Conservation (phyloP, 2,329 filamentous ascomycete species). For the Cladobotryum protrusum region DNA sequence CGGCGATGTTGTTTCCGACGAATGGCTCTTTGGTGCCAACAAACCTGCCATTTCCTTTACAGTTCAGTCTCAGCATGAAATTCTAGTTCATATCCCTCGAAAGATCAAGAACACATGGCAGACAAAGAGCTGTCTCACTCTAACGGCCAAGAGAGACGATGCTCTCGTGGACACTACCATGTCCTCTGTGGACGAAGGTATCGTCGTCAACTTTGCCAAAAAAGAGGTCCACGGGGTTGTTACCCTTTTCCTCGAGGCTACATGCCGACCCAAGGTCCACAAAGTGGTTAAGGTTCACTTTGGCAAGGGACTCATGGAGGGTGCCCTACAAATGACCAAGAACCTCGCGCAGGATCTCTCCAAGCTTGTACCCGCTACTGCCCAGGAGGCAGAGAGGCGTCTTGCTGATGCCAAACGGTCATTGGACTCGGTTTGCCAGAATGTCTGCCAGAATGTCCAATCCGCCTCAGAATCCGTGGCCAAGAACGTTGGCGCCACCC, state of each 20-base stretch:
- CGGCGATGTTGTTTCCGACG: constrained; percentile 22
- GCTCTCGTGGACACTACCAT: constrained; percentile 43
- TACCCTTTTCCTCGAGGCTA: constrained; percentile 52
- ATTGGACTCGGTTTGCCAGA: constrained; percentile 25
- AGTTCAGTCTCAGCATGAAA: constrained; percentile 38
- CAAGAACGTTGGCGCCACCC: constrained; percentile 17
- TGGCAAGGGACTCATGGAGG: constrained; percentile 41
- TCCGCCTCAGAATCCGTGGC: constrained; percentile 23
- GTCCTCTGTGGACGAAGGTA: constrained; percentile 42
- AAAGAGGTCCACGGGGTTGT: constrained; percentile 53
- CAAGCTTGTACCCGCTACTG: constrained; percentile 33
- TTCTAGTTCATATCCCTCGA: constrained; percentile 48
- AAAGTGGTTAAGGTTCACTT: constrained; percentile 57
- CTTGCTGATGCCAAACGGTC: constrained; percentile 30
- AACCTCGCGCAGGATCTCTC: constrained; percentile 37
- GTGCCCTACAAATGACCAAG: constrained; percentile 39
- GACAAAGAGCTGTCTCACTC: constrained; percentile 48
- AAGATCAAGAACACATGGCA: constrained; percentile 48
- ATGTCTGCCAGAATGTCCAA: constrained; percentile 17
- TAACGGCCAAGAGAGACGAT: constrained; percentile 47
- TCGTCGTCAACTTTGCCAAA: constrained; percentile 45
- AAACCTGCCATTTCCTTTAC: constrained; percentile 26
- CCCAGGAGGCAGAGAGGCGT: constrained; percentile 32
- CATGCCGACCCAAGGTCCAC: constrained; percentile 53
- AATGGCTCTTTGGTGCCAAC: constrained; percentile 30